These are phyloP conservation scores for Dioszegia aurantiaca DNA, from an alignment of 768 basidiomycete genomes.

Conservation along the genomic window DNA sequence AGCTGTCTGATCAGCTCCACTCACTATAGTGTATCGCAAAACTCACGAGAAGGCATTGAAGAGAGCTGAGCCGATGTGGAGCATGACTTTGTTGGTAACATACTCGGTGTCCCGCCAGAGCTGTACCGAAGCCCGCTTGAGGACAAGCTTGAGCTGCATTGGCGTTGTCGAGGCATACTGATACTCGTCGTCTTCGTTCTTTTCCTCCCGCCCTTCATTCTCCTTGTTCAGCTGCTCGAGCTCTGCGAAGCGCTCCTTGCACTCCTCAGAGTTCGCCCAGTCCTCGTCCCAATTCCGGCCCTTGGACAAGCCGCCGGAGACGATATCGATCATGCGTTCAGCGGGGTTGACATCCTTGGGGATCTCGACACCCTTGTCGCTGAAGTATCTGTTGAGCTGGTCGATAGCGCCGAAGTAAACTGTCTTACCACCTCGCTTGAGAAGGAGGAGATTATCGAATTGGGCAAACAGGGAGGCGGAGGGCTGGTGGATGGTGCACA, in stretches of 20 bases:
- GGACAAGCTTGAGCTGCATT: slow-evolving; percentile 55
- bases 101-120: slow-evolving; percentile 60
- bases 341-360: slow-evolving; percentile 67
- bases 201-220: slow-evolving; percentile 56
- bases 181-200: slow-evolving; percentile 30
- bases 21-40: neutral
- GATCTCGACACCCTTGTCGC: slow-evolving; percentile 63
- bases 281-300: slow-evolving; percentile 77
- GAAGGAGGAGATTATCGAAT: slow-evolving; percentile 71
- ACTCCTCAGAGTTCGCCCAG: slow-evolving; percentile 71
- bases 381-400: slow-evolving; percentile 61
- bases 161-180: slow-evolving; percentile 63
- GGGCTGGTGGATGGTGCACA: slow-evolving; percentile 67
- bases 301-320: slow-evolving; percentile 61
- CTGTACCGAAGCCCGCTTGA: slow-evolving; percentile 46
- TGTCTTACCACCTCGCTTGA: slow-evolving; percentile 68
- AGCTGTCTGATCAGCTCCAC: slow-evolving; percentile 52
- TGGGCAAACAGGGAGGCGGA: slow-evolving; percentile 69
- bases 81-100: slow-evolving; percentile 51
- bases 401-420: slow-evolving; percentile 56
- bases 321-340: slow-evolving; percentile 63
- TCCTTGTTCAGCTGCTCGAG: slow-evolving; percentile 56
- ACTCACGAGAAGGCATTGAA: slow-evolving; percentile 36
- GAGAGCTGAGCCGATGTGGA: slow-evolving; percentile 39
- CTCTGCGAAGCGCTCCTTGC: slow-evolving; percentile 49